These are phyloP conservation scores for Syzygium jambos DNA, from an alignment of 345 rosid genomes.

Conservation along the genomic window DNA sequence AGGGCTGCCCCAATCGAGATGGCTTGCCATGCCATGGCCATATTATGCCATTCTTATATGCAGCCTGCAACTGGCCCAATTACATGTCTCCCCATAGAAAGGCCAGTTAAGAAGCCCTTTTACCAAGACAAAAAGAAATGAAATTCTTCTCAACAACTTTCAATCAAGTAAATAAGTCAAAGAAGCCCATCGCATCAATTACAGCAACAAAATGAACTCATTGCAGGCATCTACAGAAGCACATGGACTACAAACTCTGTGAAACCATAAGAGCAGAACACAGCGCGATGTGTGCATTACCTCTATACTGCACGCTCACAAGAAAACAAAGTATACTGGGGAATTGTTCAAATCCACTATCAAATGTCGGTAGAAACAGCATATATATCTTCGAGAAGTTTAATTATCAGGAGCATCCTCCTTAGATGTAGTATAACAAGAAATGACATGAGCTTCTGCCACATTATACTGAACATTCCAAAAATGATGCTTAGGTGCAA, in stretches of 20 bases:
- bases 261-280: background rate
- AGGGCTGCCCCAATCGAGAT: too few relatives aligned
- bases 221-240: background rate
- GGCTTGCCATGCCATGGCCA: too few relatives aligned
- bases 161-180: background rate
- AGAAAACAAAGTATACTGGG: background rate
- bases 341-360: background rate
- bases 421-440: background rate
- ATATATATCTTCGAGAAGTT: background rate
- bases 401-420: background rate
- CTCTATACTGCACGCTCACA: background rate
- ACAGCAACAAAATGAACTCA: background rate
- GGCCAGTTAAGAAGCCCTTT: background rate
- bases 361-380: background rate
- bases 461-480: background rate
- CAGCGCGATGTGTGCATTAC: background rate
- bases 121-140: background rate
- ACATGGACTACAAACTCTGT: background rate
- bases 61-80: background rate
- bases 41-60: too few relatives aligned
- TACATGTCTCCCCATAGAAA: background rate
- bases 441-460: background rate
- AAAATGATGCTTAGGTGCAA: background rate
- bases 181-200: background rate
- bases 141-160: background rate